A percentile compares a stretch with the other conserved stretches of the same genome.
phyloP scores from a whole-genome alignment of 345 rosid species.

The Corchorus olitorius region DNA sequence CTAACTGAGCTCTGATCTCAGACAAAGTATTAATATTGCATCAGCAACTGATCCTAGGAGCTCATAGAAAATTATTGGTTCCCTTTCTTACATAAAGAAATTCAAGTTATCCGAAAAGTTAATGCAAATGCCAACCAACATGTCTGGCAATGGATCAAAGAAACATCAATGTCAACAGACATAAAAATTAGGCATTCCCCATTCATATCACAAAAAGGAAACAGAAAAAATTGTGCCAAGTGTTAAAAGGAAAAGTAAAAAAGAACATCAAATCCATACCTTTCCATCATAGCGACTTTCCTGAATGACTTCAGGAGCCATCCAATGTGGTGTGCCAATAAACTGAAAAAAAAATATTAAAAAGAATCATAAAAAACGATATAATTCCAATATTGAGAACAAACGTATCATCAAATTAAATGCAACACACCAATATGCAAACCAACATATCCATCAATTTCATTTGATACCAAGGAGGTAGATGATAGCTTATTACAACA shows the following conservation, averaged over 20 bases:
- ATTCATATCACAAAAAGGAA: not conserved
- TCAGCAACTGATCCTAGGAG: not conserved
- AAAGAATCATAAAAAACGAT: not conserved
- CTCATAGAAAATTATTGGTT: not conserved
- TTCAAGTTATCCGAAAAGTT: not conserved
- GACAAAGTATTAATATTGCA: not conserved
- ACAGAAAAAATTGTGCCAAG: not conserved
- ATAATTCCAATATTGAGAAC: not conserved
- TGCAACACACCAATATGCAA: not conserved
- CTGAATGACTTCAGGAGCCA: constrained; percentile 99
- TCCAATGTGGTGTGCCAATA: constrained; percentile 99
- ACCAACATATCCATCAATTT: not conserved
- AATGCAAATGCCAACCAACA: not conserved
- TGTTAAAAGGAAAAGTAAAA: constrained; percentile 9
- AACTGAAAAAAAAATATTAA: constrained; percentile 51
- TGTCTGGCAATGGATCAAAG: not conserved
- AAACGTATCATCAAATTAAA: constrained; percentile 4
- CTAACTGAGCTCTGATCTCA: not conserved
- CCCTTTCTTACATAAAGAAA: not conserved
- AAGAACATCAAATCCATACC: constrained; percentile 46
- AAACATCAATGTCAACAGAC: constrained; percentile 10
- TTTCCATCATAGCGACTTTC: constrained; percentile 99
- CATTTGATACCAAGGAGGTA: not conserved
- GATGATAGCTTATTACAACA: not conserved
- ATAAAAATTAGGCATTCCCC: constrained; percentile 2